Evolutionary conservation across 1,284 basidiomycete genomes (phyloP), one percentile per base, ranked within the genome.

Genomic region (Ganoderma multipileum): DNA sequence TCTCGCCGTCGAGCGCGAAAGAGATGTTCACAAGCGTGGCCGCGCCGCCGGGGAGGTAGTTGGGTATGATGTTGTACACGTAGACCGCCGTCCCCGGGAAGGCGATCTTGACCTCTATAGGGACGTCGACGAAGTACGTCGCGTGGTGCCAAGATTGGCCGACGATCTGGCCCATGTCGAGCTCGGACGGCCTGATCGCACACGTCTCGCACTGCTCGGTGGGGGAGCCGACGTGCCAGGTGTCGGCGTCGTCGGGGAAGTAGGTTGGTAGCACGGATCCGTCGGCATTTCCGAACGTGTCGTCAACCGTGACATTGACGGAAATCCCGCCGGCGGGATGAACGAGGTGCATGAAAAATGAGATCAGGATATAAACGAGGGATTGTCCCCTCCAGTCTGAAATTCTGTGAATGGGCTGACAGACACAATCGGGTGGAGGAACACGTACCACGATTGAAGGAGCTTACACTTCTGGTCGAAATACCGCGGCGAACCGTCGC

Each of bases 281-380:
- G 18, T n/a, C 39, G 38, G 9, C 26, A 64, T 82, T 79, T 18
- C 81, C 78, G 28, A 75, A 75, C 0, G 80, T 76, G 68, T 85
- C 84, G 71, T 85, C 83, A 36, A 85, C 80, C 0, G 82, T 79
- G 3, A 81, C 74, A 68, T 82, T 83, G 30, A 80, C 76, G 4
- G 81, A 72, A 5, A 60, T 7, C 9, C n/a, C 36, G 14, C 30
- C 18, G 28, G 30, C 30, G 9, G 54, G 16, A 3, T 1, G 28
- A 9, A 57, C 16, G 54, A 57, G 3, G 30, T 20, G 14, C 1
- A 20, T 9, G 14, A 18, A n/a, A n/a, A n/a, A n/a, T 18, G 26
- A 54, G 26, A 14, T 3, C 18, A 44, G 18, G 18, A 44, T 20
- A 3, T 18, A 3, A 2, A 20, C 4, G 11, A 20, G 3, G 18